These are phyloP conservation scores for Tetradesmus obliquus DNA, from an alignment of 139 green algal genomes.

Conservation along the genomic window DNA sequence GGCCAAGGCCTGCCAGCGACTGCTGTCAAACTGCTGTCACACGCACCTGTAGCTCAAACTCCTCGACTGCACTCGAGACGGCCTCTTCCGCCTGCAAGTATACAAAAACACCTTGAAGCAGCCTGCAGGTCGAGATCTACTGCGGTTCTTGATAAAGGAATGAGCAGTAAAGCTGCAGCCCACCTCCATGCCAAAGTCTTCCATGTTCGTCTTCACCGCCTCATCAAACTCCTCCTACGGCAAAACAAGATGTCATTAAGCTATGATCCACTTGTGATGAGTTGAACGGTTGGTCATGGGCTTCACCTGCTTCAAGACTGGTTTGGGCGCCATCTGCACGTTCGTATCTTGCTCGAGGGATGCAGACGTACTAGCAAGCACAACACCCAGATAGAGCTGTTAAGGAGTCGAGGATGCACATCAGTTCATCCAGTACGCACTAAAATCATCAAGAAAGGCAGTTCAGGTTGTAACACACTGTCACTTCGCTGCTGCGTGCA, in stretches of 20 bases:
- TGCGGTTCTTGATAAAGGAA: not conserved
- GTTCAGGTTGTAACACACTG: not conserved
- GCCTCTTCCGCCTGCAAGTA: slow-evolving; percentile 77
- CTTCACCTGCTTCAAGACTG: slow-evolving; percentile 11
- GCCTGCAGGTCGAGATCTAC: not conserved
- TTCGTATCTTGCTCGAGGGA: not conserved
- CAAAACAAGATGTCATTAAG: slow-evolving; percentile 43
- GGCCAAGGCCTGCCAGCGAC: not conserved
- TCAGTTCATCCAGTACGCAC: too few relatives aligned
- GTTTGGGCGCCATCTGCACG: slow-evolving; percentile 10
- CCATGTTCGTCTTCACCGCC: slow-evolving; percentile 82
- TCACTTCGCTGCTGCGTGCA: not conserved
- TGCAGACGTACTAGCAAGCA: too few relatives aligned
- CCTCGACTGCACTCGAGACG: slow-evolving; percentile 71
- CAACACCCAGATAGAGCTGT: too few relatives aligned
- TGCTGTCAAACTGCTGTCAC: not conserved
- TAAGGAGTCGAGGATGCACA: too few relatives aligned
- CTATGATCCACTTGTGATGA: not conserved
- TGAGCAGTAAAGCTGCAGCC: not conserved
- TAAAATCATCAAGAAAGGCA: not conserved
- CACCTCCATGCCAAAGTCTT: slow-evolving; percentile 91
- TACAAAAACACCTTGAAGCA: not conserved
- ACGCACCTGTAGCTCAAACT: slow-evolving; percentile 78
- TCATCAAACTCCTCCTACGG: slow-evolving; percentile 85
- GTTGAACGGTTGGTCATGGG: not conserved